phyloP scores from a whole-genome alignment of 108 stramenopile genomes.

The Craspedostauros australis region DNA sequence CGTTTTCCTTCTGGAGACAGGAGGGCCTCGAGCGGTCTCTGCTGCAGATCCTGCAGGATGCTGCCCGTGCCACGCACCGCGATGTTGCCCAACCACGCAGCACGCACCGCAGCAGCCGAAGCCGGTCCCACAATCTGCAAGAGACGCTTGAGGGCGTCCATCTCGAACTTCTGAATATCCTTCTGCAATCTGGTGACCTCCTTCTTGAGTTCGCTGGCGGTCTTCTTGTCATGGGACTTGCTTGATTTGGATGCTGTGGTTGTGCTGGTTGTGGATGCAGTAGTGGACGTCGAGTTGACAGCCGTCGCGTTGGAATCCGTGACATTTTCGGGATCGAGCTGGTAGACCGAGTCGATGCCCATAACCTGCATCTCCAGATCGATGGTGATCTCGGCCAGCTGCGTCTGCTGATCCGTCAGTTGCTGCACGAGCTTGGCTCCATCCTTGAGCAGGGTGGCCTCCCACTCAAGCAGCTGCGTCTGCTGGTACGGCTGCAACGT shows the following conservation, averaged over 20 bases:
- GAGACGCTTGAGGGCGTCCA: constrained; percentile 57
- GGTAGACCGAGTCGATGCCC: constrained; percentile 36
- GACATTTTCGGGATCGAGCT: constrained; percentile 20
- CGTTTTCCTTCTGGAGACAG: constrained; percentile 6
- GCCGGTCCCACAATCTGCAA: constrained; percentile 60
- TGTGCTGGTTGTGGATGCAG: neutral
- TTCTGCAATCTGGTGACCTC: constrained; percentile 21
- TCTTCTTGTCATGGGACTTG: constrained; percentile 3
- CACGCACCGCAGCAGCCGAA: constrained; percentile 55
- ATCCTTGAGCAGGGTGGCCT: constrained; percentile 51
- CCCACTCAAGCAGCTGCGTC: constrained; percentile 39
- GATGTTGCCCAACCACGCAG: constrained; percentile 63
- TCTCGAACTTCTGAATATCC: constrained; percentile 50
- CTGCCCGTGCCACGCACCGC: constrained; percentile 44
- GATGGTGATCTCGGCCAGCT: constrained; percentile 45
- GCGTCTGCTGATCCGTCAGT: constrained; percentile 32
- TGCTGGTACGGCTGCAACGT: constrained; percentile 32
- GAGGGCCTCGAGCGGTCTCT: constrained; percentile 60
- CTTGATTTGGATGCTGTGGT: neutral
- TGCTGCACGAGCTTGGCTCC: constrained; percentile 34
- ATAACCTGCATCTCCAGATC: constrained; percentile 57
- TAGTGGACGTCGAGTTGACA: neutral
- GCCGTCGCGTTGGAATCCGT: constrained; percentile 17
- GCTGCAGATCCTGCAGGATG: constrained; percentile 49
- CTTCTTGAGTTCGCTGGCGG: constrained; percentile 9